phyloP scores from a whole-genome alignment of 2,329 filamentous ascomycete species.

The Fusarium paranaense region DNA sequence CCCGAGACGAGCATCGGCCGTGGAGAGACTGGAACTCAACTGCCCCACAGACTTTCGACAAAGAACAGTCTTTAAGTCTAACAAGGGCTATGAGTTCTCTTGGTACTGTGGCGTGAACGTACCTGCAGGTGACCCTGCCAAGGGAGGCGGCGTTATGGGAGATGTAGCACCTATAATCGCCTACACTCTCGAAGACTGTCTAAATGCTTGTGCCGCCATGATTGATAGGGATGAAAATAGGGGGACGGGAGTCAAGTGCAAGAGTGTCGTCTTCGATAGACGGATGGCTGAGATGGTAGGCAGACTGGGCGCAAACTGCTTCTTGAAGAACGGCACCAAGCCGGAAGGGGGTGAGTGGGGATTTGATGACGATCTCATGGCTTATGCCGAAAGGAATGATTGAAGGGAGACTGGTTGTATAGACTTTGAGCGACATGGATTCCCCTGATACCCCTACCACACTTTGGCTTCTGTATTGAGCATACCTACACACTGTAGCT shows the following conservation, averaged over 20 bases:
- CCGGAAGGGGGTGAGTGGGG: not conserved
- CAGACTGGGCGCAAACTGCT: not conserved
- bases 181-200: not conserved
- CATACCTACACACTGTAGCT: not conserved
- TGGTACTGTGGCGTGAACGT: constrained; percentile 1
- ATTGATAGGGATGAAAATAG: not conserved
- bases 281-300: not conserved
- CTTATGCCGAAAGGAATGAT: not conserved
- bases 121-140: not conserved
- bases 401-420: not conserved
- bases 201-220: not conserved
- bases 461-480: not conserved
- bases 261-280: not conserved
- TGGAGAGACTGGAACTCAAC: not conserved
- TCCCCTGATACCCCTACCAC: not conserved
- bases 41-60: not conserved
- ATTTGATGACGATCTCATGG: not conserved
- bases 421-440: not conserved
- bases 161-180: not conserved
- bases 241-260: not conserved
- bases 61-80: not conserved
- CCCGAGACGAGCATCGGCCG: not conserved
- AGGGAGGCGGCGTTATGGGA: not conserved
- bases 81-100: not conserved
- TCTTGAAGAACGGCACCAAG: not conserved